Conservation (phyloP, 2,329 filamentous ascomycete species). For the Xylaria sp. region DNA sequence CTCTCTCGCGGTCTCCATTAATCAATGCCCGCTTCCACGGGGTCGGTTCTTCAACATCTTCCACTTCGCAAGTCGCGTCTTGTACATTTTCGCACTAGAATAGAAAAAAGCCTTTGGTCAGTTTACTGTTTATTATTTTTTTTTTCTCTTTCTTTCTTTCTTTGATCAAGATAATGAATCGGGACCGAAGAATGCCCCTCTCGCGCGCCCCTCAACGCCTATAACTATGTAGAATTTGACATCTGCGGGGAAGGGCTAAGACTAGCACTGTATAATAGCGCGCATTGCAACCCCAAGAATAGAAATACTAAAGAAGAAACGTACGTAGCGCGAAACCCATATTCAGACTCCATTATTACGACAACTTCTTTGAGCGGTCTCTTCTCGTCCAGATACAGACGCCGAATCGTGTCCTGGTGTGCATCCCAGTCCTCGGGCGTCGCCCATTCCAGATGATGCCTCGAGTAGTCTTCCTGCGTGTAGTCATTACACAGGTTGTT, state of each 20-base stretch:
- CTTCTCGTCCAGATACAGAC: slow-evolving; percentile 42
- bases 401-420: slow-evolving; percentile 40
- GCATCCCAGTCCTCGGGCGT: slow-evolving; percentile 41
- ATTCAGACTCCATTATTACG: slow-evolving; percentile 41
- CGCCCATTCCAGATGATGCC: slow-evolving; percentile 39
- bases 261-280: slow-evolving; percentile 16
- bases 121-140: not conserved
- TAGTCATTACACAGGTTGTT: slow-evolving; percentile 39
- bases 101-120: slow-evolving; percentile 13
- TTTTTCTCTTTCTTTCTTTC: too few species aligned
- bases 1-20: not conserved
- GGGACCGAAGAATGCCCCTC: slow-evolving; percentile 10
- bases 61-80: slow-evolving; percentile 41
- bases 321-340: slow-evolving; percentile 42
- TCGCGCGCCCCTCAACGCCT: slow-evolving; percentile 1
- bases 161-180: slow-evolving; percentile 3
- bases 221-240: slow-evolving; percentile 23
- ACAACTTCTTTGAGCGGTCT: slow-evolving; percentile 42
- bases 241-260: slow-evolving; percentile 25
- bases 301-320: slow-evolving; percentile 30
- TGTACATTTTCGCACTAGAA: slow-evolving; percentile 42
- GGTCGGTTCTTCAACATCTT: slow-evolving; percentile 43
- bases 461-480: slow-evolving; percentile 34
- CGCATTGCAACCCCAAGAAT: slow-evolving; percentile 17
- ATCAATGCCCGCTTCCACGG: slow-evolving; percentile 38